Evolutionary conservation across 1,284 basidiomycete species (phyloP).

Genomic region (Exobasidium rhododendri): DNA sequence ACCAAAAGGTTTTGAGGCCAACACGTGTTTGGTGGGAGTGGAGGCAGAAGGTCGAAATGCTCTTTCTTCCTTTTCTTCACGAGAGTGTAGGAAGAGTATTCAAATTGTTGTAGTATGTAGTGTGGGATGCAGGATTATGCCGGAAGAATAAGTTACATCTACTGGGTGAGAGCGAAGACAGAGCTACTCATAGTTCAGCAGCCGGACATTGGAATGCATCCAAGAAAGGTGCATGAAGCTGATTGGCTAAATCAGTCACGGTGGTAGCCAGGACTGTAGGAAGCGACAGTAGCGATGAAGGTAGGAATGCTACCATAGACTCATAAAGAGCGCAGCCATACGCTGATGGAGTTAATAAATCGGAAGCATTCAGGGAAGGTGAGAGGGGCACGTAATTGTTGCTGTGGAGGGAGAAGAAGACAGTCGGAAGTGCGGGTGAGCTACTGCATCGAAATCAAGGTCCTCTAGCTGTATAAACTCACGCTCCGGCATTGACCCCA

Average conservation of each 20-base stretch:
- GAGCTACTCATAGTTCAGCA: background rate
- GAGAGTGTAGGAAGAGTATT: too few relatives aligned
- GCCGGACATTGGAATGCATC: background rate
- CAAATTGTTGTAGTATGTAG: too few relatives aligned
- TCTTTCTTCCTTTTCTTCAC: too few relatives aligned
- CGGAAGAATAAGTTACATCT: too few relatives aligned
- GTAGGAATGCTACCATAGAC: background rate
- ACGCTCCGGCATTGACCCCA: background rate
- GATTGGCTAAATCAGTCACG: background rate
- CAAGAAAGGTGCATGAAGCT: background rate
- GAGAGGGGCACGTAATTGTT: background rate
- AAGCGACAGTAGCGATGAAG: background rate
- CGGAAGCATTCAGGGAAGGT: background rate
- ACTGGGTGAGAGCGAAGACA: too few relatives aligned
- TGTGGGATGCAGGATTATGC: too few relatives aligned
- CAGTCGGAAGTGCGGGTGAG: too few relatives aligned
- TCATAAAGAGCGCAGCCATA: background rate
- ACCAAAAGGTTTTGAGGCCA: too few relatives aligned
- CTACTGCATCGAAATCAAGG: too few relatives aligned
- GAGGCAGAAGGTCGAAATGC: too few relatives aligned
- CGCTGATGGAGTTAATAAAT: background rate
- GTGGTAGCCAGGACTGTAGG: background rate
- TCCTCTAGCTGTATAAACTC: background rate
- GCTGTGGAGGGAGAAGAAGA: background rate
- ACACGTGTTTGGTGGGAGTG: too few relatives aligned